These are phyloP conservation scores for Backusella mclennaniae DNA, from an alignment of 192 early-diverging fungal genomes.

Conservation along the genomic window DNA sequence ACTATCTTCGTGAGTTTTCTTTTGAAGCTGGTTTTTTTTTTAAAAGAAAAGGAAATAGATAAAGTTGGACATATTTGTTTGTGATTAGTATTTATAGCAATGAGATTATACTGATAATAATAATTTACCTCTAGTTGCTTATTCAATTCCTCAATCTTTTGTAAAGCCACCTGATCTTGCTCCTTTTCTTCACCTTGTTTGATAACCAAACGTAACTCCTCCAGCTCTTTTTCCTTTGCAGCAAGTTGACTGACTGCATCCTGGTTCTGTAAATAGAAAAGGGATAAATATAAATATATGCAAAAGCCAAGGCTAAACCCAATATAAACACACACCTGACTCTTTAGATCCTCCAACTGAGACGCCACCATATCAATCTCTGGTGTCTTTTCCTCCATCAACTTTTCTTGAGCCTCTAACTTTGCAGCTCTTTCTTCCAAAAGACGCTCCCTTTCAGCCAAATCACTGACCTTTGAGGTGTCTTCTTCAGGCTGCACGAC, in stretches of 20 bases:
- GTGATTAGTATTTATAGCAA: not conserved
- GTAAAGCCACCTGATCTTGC: not conserved
- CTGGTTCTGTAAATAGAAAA: slow-evolving; percentile 25
- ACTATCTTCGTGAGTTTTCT: slow-evolving; percentile 29
- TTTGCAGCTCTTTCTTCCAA: slow-evolving; percentile 14
- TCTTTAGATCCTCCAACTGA: slow-evolving; percentile 31
- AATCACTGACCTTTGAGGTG: not conserved
- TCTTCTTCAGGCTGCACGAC: not conserved
- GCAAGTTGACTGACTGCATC: slow-evolving; percentile 28
- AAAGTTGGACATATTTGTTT: not conserved
- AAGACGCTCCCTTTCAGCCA: slow-evolving; percentile 11
- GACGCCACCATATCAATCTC: slow-evolving; percentile 24
- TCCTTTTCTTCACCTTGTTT: not conserved
- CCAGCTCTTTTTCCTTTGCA: slow-evolving; percentile 31
- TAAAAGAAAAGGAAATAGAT: not conserved
- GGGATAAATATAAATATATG: not conserved
- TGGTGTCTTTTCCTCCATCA: slow-evolving; percentile 19
- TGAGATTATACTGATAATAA: not conserved
- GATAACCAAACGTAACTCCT: slow-evolving; percentile 16
- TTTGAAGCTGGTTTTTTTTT: slow-evolving; percentile 18
- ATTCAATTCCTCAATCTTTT: slow-evolving; percentile 15
- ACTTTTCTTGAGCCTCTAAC: not conserved
- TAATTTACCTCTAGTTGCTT: slow-evolving; percentile 15
- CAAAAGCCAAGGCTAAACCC: not conserved
- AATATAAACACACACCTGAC: slow-evolving; percentile 18